Evolutionary conservation across 306 rosid species (phyloP), one percentile per base, ranked within the genome.

Genomic region (Cyclanthera cordifolia): DNA sequence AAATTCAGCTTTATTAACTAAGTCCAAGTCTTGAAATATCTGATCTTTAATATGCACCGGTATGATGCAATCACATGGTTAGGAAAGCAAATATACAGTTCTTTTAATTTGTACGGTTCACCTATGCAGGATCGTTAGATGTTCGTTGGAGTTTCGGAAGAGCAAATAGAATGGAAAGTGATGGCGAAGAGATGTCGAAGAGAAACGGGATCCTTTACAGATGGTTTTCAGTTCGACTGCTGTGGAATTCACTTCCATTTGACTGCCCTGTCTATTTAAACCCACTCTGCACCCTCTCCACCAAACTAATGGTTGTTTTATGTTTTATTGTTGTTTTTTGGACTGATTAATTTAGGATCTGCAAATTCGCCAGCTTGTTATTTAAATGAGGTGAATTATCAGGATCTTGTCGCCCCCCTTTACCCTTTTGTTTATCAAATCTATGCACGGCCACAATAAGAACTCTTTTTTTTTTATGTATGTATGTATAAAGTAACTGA

Each of bases 301-400:
- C 41, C 30, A 21, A 23, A 65, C 53, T 41, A 23, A 13, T 65
- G 53, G 70, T 65, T 65, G 12, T 43, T 43, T 65, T 65, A 65
- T 45, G 70, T 21, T 65, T 65, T 20, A 32, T 65, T 65, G 21
- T n/a, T n/a, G n/a, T n/a, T 65, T 65, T 71, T 46, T 19, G 76
- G 47, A 55, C 69, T 21, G 56, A 41, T 53, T 75, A 70, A 75
- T 78, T 69, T 67, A 53, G 69, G 53, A 43, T 43, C 69, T 21
- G 12, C 19, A 64, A 14, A 64, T 41, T 64, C 70, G 43, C 52
- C 70, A 64, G 70, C 68, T 39, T 61, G 68, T 61, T 61, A 61
- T 39, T 61, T 61, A 61, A 61, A 17, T 61, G 68, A 64, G 53
- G 51, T 64, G 70, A 64, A 64, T 43, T 43, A 0, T 64, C 19